phyloP scores from a whole-genome alignment of 352 stramenopile species.

The Elongisporangium senticosum region DNA sequence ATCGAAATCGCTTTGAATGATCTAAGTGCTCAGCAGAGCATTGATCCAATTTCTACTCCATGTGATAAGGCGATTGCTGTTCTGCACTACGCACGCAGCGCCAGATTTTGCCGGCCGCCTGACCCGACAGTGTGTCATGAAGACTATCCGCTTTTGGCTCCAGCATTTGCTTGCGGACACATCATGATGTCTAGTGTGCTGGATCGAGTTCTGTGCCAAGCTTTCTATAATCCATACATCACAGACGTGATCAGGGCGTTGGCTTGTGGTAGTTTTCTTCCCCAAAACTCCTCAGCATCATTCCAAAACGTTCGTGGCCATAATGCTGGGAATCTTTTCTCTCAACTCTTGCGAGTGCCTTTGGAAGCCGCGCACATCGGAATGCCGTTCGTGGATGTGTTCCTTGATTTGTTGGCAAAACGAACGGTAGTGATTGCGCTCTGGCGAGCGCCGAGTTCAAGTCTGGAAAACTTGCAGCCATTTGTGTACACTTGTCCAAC shows the following conservation, averaged over 20 bases:
- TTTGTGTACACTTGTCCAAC: conserved; percentile 63
- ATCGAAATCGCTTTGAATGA: conserved; percentile 32
- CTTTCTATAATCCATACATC: conserved; percentile 81
- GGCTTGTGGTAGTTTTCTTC: conserved; percentile 22
- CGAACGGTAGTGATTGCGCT: conserved; percentile 50
- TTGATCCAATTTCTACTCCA: not conserved
- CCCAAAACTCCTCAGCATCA: not conserved
- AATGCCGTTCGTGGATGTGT: conserved; percentile 34
- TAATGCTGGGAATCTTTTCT: not conserved
- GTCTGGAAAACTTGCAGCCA: conserved; percentile 50
- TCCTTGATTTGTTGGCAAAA: conserved; percentile 32
- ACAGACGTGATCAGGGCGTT: conserved; percentile 52
- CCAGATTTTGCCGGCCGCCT: conserved; percentile 46
- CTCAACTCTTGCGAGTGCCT: conserved; percentile 29
- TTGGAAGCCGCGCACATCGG: conserved; percentile 34
- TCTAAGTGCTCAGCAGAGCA: conserved; percentile 19
- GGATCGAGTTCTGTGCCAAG: conserved; percentile 63
- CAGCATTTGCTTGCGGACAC: conserved; percentile 44
- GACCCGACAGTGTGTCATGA: conserved; percentile 40
- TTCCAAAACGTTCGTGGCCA: not conserved
- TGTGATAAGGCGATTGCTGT: conserved; percentile 32
- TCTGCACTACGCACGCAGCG: conserved; percentile 36
- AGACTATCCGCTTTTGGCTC: conserved; percentile 41
- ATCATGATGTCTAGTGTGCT: conserved; percentile 53
- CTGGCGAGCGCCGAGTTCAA: conserved; percentile 24